Base-by-base conservation (phyloP, 306 rosid species). In the Cucumis hystrix region DNA sequence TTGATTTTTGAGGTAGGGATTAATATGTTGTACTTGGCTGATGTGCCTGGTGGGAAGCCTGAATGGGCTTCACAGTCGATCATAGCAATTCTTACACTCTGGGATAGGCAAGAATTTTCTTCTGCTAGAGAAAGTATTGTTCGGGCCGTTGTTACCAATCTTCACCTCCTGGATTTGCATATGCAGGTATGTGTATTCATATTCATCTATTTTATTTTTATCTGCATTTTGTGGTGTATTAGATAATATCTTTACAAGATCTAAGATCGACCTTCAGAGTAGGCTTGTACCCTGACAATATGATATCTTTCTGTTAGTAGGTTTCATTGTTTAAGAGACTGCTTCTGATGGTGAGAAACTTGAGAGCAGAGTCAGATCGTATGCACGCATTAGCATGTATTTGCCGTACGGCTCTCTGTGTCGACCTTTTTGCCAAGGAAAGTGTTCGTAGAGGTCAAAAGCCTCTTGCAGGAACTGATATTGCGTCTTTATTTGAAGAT, bases 391-490 rank as follows among this genome's bases (percentile, higher is more conserved):
- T 96, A 70, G 99, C 99, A 8, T 96, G 97, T 79, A 92, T 96
- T 85, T 96, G 99, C 87, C 87, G 99, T 80, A 96, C 99, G 8
- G 97, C 99, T 81, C 98, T 96, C 58, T 96, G 99, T 80, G 99
- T 96, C 51, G 93, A 96, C 82, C 93, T 96, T 55, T 96, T 96
- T 80, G 99, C 99, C 60, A 96, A 96, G 89, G 99, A 96, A 84
- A 96, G 99, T 1, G 98, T 92, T 62, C 88, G 99, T 63, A 89
- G 99, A 88, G 99, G 99, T 79, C 99, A 96, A 89, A 95, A 95
- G 80, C 99, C 99, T 85, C 93, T 95, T 64, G 88, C 98, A 7
- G 99, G 99, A 79, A 95, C 98, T 68, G 99, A 95, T 80, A 95
- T 95, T 84, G 99, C 98, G 67, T 92, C 99, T 39, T 93, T 95